phyloP scores from a whole-genome alignment of 2,329 filamentous ascomycete species.

The Trichoderma asperellum region DNA sequence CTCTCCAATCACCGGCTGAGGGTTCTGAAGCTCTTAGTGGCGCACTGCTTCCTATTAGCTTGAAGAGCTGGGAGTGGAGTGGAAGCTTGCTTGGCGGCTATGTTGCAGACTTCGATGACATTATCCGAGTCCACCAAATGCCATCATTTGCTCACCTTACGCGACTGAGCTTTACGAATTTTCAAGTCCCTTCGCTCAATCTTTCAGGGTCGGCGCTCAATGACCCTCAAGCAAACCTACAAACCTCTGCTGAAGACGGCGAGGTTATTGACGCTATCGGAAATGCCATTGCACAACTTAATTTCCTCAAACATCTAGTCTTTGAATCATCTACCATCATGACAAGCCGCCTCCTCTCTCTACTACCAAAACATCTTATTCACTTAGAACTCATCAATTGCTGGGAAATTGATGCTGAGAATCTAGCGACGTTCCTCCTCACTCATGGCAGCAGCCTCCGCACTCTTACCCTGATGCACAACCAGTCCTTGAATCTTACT shows the following conservation, averaged over 20 bases:
- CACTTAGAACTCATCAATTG: conserved; percentile 79
- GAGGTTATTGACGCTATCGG: conserved; percentile 47
- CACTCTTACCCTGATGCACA: conserved; percentile 73
- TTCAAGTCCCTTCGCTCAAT: conserved; percentile 58
- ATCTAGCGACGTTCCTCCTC: conserved; percentile 66
- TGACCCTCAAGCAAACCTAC: conserved; percentile 40
- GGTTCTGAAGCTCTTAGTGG: conserved; percentile 39
- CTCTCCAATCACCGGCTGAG: conserved; percentile 58
- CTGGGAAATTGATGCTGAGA: conserved; percentile 69
- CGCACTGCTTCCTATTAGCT: conserved; percentile 41
- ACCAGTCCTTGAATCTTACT: conserved; percentile 73
- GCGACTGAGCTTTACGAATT: conserved; percentile 65
- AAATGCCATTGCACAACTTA: conserved; percentile 51
- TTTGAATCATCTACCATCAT: conserved; percentile 77
- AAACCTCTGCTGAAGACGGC: conserved; percentile 46
- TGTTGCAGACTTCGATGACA: conserved; percentile 51
- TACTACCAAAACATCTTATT: conserved; percentile 67
- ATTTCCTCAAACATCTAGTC: conserved; percentile 66
- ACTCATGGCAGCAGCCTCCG: conserved; percentile 70
- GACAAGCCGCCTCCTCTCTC: conserved; percentile 67
- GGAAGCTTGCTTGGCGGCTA: conserved; percentile 54
- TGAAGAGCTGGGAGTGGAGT: conserved; percentile 66
- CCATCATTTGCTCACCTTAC: conserved; percentile 60
- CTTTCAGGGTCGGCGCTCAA: conserved; percentile 41
- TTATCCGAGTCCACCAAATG: conserved; percentile 57